Conservation (phyloP, 2,329 filamentous ascomycete species). For the Pseudogymnoascus sp. region DNA sequence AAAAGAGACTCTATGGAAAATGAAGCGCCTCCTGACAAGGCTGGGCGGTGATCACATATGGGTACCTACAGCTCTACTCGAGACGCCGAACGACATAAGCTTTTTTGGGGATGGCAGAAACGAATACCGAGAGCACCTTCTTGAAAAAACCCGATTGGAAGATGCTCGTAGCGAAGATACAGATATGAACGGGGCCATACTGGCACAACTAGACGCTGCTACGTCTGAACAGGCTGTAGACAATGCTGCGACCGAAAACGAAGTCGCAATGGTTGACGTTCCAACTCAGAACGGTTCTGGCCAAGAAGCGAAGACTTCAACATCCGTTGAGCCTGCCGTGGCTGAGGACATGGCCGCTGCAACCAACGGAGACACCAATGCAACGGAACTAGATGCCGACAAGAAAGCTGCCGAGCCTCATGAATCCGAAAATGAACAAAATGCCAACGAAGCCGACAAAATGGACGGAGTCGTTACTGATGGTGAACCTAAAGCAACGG, state of each 20-base stretch:
- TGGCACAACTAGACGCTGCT: not conserved
- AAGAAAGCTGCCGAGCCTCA: not conserved
- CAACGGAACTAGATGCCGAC: not conserved
- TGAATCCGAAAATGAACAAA: not conserved
- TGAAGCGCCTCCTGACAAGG: constrained; percentile 64
- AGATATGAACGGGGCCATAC: constrained; percentile 6
- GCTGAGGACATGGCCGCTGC: not conserved
- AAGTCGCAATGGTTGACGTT: constrained; percentile 1
- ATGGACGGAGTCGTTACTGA: not conserved
- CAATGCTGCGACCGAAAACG: not conserved
- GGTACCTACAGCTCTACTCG: constrained; percentile 51
- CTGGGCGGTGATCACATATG: constrained; percentile 67
- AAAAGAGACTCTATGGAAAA: constrained; percentile 61
- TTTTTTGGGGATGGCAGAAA: constrained; percentile 34
- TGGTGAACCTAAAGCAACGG: not conserved
- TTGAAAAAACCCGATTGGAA: constrained; percentile 17
- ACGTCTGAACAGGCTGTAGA: not conserved
- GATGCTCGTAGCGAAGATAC: constrained; percentile 20
- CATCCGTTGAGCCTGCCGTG: not conserved
- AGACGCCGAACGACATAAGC: constrained; percentile 46
- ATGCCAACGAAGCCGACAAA: not conserved
- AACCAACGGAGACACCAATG: not conserved
- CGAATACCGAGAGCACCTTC: constrained; percentile 15
- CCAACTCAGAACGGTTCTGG: not conserved
- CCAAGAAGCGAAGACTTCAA: not conserved